Conservation (phyloP, 768 basidiomycete species). For the Tricholoma sp. region DNA sequence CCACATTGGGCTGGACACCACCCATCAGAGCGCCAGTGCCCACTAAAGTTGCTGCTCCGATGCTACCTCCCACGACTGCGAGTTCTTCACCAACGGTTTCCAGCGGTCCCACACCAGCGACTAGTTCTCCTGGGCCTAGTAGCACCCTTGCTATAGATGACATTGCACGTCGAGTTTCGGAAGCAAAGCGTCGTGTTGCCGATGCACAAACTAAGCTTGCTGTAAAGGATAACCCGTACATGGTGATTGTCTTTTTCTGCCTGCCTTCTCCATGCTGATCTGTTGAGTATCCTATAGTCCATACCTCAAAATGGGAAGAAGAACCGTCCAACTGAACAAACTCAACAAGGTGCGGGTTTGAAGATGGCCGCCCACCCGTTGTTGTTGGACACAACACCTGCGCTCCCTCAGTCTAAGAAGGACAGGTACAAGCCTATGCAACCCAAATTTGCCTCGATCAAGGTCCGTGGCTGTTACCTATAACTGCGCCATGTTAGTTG, state of each 20-base stretch:
- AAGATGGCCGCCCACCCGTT: slow-evolving; percentile 91
- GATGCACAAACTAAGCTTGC: slow-evolving; percentile 75
- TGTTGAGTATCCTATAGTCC: slow-evolving; percentile 30
- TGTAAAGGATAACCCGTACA: slow-evolving; percentile 82
- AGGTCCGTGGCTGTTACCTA: slow-evolving; percentile 37
- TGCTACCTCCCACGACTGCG: slow-evolving; percentile 23
- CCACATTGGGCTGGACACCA: slow-evolving; percentile 25
- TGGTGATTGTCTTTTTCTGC: slow-evolving; percentile 39
- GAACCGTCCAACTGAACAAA: slow-evolving; percentile 49
- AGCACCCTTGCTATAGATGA: slow-evolving; percentile 50
- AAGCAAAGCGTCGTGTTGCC: slow-evolving; percentile 80
- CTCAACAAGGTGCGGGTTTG: slow-evolving; percentile 76
- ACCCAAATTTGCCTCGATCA: slow-evolving; percentile 96
- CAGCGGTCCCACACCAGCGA: slow-evolving; percentile 40
- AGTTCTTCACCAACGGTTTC: slow-evolving; percentile 29
- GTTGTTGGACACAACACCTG: slow-evolving; percentile 61
- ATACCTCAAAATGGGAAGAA: slow-evolving; percentile 51
- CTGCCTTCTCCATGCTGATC: neutral
- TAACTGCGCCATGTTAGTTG: neutral
- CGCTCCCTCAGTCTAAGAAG: slow-evolving; percentile 69
- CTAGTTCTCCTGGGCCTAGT: slow-evolving; percentile 27
- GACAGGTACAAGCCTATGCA: slow-evolving; percentile 98
- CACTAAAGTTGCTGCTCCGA: slow-evolving; percentile 29
- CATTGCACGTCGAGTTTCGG: slow-evolving; percentile 67
- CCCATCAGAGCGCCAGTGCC: slow-evolving; percentile 38